These are phyloP conservation scores for Rhynchospora pubera DNA, from an alignment of 176 grass and related monocot species.

Conservation along the genomic window DNA sequence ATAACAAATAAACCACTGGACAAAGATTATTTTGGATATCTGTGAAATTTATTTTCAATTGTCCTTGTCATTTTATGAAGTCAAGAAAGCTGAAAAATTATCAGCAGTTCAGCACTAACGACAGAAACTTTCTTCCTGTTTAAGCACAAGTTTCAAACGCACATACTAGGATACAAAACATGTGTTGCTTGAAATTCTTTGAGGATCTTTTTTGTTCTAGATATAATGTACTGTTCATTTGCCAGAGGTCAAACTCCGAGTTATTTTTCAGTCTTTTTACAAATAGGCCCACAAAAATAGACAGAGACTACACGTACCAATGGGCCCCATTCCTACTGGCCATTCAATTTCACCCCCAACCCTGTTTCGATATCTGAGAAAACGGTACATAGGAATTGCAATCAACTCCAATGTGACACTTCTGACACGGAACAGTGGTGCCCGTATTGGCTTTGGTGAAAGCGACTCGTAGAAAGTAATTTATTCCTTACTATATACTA, in stretches of 20 bases:
- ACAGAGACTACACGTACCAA: slow-evolving; percentile 9
- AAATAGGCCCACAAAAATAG: neutral
- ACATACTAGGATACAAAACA: neutral
- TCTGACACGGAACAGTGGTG: slow-evolving; percentile 1
- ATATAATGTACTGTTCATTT: neutral
- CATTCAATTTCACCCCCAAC: neutral
- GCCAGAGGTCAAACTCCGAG: slow-evolving; percentile 10
- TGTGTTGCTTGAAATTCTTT: neutral
- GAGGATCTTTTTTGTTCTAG: neutral
- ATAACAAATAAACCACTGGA: neutral
- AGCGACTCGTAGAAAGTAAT: slow-evolving; percentile 14
- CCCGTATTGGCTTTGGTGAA: slow-evolving; percentile 31
- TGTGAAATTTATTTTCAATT: neutral
- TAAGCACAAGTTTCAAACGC: neutral
- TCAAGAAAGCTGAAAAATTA: slow-evolving; percentile 8
- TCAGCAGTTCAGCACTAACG: neutral
- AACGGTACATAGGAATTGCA: slow-evolving; percentile 29
- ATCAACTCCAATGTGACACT: slow-evolving; percentile 24
- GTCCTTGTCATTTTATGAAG: slow-evolving; percentile 5
- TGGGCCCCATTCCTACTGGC: neutral
- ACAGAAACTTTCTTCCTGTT: slow-evolving; percentile 1
- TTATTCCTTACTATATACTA: slow-evolving; percentile 8
- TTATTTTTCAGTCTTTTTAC: slow-evolving; percentile 17
- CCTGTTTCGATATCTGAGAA: neutral
- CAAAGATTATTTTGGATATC: neutral